A percentile compares a stretch with the other conserved stretches of the same genome.
phyloP scores from a whole-genome alignment of 2,329 filamentous ascomycete species.

The Paracoccidioides lutzii region DNA sequence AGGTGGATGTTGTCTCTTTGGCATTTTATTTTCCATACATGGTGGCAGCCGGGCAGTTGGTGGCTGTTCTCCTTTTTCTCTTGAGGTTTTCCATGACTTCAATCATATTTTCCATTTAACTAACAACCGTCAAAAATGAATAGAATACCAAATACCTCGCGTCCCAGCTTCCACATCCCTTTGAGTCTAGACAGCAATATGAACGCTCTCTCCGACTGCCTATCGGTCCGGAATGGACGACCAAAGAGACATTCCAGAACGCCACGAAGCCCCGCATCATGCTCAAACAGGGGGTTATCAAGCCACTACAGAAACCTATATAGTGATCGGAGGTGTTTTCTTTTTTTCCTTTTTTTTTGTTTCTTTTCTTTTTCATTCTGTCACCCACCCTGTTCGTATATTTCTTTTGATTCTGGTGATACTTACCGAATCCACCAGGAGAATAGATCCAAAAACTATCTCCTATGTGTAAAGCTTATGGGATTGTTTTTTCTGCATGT shows the following conservation, averaged over 20 bases:
- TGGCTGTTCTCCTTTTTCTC: no score
- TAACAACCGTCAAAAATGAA: constrained; percentile 8
- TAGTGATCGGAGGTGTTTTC: constrained; percentile 22
- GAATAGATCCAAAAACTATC: no score
- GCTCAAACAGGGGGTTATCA: constrained; percentile 81
- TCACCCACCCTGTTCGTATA: no score
- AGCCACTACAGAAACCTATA: constrained; percentile 69
- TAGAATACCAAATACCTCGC: constrained; percentile 81
- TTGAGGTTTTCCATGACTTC: no score
- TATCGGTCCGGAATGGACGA: constrained; percentile 87
- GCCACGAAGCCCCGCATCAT: constrained; percentile 79
- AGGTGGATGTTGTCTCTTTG: not conserved
- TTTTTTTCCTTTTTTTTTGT: not conserved
- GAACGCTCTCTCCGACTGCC: constrained; percentile 77
- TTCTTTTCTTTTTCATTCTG: not conserved
- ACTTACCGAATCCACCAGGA: no score
- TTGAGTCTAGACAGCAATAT: constrained; percentile 77
- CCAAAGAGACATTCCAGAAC: constrained; percentile 88
- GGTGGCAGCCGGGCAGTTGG: no score
- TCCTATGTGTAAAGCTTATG: no score
- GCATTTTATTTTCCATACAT: not conserved
- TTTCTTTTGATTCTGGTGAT: no score
- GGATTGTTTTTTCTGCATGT: no score
- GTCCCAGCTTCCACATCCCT: constrained; percentile 71
- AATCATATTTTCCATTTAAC: not conserved